Evolutionary conservation across 1,284 basidiomycete genomes (phyloP).

Genomic region (Cryptococcus sp.): DNA sequence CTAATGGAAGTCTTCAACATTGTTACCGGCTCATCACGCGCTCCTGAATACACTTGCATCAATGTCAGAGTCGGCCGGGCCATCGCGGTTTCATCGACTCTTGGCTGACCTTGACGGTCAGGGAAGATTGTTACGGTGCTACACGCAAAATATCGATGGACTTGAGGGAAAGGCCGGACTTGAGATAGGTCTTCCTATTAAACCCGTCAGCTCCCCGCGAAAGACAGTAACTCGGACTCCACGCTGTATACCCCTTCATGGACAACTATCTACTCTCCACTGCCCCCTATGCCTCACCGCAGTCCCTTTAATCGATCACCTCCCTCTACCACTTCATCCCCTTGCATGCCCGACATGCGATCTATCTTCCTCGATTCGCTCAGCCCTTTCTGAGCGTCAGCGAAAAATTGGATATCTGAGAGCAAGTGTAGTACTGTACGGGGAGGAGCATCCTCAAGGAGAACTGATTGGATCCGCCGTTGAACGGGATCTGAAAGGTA

Average conservation of each 20-base stretch:
- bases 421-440: conserved; percentile 85
- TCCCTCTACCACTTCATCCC: conserved; percentile 55
- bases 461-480: conserved; percentile 79
- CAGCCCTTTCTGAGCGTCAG: conserved; percentile 71
- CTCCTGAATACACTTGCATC: conserved; percentile 76
- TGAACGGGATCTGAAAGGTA: conserved; percentile 66
- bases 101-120: conserved; percentile 71
- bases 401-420: conserved; percentile 76
- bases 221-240: conserved; percentile 45
- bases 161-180: conserved; percentile 81
- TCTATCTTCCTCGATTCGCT: conserved; percentile 63
- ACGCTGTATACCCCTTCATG: conserved; percentile 85
- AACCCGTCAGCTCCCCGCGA: conserved; percentile 1
- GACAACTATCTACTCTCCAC: conserved; percentile 71
- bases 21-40: conserved; percentile 64
- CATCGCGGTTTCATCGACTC: conserved; percentile 76
- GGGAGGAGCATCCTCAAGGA: conserved; percentile 80
- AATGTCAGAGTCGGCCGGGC: conserved; percentile 66
- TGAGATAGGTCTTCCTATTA: conserved; percentile 44
- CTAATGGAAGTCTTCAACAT: conserved; percentile 47
- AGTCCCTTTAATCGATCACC: conserved; percentile 60
- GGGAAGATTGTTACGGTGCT: conserved; percentile 76
- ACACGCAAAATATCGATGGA: conserved; percentile 93
- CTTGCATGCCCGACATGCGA: conserved; percentile 77
- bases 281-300: conserved; percentile 75